Evolutionary conservation across 129 eudicot genomes (phyloP), one percentile per base, ranked within the genome.

Genomic region (Oenanthe sinensis): DNA sequence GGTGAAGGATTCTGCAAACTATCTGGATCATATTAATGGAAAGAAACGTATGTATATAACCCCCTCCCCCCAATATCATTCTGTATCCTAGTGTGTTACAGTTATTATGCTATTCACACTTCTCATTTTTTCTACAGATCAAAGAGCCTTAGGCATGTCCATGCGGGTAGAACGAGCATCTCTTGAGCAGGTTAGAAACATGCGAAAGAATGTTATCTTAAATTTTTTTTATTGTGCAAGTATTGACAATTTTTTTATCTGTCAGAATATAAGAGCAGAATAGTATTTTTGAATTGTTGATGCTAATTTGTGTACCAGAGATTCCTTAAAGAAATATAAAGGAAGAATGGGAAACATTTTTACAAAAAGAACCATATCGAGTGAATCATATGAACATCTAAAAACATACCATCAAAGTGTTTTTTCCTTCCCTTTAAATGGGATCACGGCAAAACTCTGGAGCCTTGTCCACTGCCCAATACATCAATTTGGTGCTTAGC

Each of bases 81-180:
- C 19, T 44, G 11, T 75, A 45, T 74, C 46, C 55, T 58, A 12
- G 16, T 39, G 13, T 37, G 65, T 20, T 46, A 36, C 49, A 28
- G 8, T 30, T 28, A 28, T 67, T 26, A 67, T n/a, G 54, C 74
- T 65, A 19, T 14, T 80, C 37, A 80, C 74, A 54, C 26, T 79
- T 75, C 33, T 78, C 62, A 22, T 62, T 39, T 28, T 84, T 17
- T 79, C 74, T 54, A 40, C 88, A 95, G 99, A 95, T 95, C 99
- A 95, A 95, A 86, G 99, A 85, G 99, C 99, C 49, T 87, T 95
- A 89, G 99, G 99, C 28, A 95, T 95, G 99, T 95, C 99, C 71
- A 95, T 95, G 99, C 83, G 99, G 79, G 88, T 87, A 62, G 99
- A 95, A 82, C 82, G 99, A 74, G 87, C 99, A 79, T 90, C 97